These are phyloP conservation scores for Penicillium sp. DNA, from an alignment of 2,329 filamentous ascomycete genomes.

Conservation along the genomic window DNA sequence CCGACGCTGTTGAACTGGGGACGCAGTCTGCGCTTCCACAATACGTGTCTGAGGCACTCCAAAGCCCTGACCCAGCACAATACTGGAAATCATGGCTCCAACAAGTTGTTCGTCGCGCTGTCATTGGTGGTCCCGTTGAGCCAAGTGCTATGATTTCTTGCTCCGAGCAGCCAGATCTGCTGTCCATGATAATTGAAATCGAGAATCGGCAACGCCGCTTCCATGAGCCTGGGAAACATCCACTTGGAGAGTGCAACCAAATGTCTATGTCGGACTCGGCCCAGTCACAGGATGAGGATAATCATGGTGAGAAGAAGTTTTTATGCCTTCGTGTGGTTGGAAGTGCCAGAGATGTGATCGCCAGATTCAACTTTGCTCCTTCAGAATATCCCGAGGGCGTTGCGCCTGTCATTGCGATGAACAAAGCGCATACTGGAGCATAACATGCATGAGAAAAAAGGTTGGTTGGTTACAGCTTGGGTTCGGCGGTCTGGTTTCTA, in stretches of 20 bases:
- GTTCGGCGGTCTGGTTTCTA: background rate
- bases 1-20: slow-evolving; percentile 37
- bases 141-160: slow-evolving; percentile 25
- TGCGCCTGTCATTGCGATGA: background rate
- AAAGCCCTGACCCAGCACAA: slow-evolving; percentile 28
- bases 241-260: slow-evolving; percentile 13
- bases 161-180: slow-evolving; percentile 34
- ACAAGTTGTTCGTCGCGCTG: slow-evolving; percentile 34
- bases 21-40: slow-evolving; percentile 33
- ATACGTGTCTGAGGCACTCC: slow-evolving; percentile 27
- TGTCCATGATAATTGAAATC: slow-evolving; percentile 40
- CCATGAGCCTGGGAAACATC: slow-evolving; percentile 34
- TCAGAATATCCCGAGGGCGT: slow-evolving; percentile 34
- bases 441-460: background rate
- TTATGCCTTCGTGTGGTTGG: slow-evolving; percentile 36
- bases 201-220: slow-evolving; percentile 44
- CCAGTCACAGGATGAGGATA: background rate
- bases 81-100: slow-evolving; percentile 41
- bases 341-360: slow-evolving; percentile 33
- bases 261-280: background rate
- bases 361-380: slow-evolving; percentile 36
- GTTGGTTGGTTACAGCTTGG: background rate
- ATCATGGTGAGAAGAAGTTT: slow-evolving; percentile 27
- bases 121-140: slow-evolving; percentile 33
- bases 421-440: background rate